Evolutionary conservation across 2,329 filamentous ascomycete genomes (phyloP).

Genomic region (Paracamarosporium sp.): DNA sequence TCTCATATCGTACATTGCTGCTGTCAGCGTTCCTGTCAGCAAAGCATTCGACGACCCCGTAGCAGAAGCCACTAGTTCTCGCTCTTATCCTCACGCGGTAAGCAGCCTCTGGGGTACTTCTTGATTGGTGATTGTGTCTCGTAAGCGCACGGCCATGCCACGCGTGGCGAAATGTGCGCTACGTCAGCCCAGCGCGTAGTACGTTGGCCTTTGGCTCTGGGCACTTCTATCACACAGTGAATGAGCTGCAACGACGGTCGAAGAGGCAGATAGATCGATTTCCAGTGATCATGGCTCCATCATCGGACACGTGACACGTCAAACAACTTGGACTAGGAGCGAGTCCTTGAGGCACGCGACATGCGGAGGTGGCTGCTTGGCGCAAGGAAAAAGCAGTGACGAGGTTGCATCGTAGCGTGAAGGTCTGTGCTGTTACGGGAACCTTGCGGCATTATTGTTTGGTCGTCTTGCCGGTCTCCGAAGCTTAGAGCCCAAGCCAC

Average conservation of each 20-base stretch:
- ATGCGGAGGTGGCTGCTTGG: constrained; percentile 13
- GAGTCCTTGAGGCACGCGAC: background rate
- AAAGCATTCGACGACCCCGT: background rate
- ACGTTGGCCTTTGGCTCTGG: background rate
- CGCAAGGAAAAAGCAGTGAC: constrained; percentile 8
- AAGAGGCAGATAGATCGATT: background rate
- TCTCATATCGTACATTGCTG: background rate
- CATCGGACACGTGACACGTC: background rate
- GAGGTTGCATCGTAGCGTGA: constrained; percentile 10
- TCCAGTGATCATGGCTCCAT: background rate
- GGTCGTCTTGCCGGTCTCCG: background rate
- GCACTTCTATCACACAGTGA: background rate
- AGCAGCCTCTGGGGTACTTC: background rate
- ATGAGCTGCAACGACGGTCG: background rate
- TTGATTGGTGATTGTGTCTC: background rate
- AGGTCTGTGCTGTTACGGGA: background rate
- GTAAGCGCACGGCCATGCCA: constrained; percentile 1
- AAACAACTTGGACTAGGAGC: background rate
- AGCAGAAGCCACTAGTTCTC: background rate
- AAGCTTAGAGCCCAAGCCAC: background rate
- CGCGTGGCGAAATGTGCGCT: background rate
- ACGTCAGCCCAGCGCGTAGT: background rate
- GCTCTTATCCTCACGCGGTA: background rate
- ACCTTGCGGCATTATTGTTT: background rate
- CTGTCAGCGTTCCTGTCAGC: background rate